Evolutionary conservation across 352 stramenopile genomes (phyloP), one percentile per base, ranked within the genome.

Genomic region (Bremia lactucae): DNA sequence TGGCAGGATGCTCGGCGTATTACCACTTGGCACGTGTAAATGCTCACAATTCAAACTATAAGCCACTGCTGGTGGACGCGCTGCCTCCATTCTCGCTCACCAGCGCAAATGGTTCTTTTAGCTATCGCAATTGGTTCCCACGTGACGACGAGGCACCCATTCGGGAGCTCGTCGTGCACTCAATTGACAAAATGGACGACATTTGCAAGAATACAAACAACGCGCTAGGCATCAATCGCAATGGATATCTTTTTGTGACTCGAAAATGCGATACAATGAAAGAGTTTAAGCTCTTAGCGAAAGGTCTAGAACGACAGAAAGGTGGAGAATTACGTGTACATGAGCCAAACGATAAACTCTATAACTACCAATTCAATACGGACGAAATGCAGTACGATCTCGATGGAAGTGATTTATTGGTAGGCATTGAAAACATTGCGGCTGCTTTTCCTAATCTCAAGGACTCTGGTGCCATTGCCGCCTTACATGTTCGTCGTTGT

Each of bases 111-210:
- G 75, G 75, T 2, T 84, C 75, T 39, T 88, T 86, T 37, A 84
- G 72, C 56, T 88, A 88, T 46, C 72, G 76, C 58, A 84, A 88
- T 52, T 88, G 76, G 76, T 88, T 85, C 54, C 72, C 76, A 11
- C 82, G 72, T 28, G 62, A 81, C 0, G 70, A 66, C 0, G 72
- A 86, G 49, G 62, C 70, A 23, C 61, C 70, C 10, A 84, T 84
- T 62, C 57, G 70, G 33, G 66, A 77, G 48, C 50, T 88, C 13
- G 76, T 86, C 41, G 73, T 70, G 26, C 68, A 74, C 26, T 86
- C 71, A 6, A 86, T 89, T 36, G 67, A 89, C 42, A 62, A 83
- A 37, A 74, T 86, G 29, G 72, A 89, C 51, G 52, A 72, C 19
- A 82, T 83, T 36, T 62, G 68, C 31, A 67, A 70, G 41, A 39